Percentiles rank a stretch among this genome's conserved stretches.
Evolutionary conservation across 139 green algal species (phyloP).

Genomic region (Tetradesmus lagerheimii): DNA sequence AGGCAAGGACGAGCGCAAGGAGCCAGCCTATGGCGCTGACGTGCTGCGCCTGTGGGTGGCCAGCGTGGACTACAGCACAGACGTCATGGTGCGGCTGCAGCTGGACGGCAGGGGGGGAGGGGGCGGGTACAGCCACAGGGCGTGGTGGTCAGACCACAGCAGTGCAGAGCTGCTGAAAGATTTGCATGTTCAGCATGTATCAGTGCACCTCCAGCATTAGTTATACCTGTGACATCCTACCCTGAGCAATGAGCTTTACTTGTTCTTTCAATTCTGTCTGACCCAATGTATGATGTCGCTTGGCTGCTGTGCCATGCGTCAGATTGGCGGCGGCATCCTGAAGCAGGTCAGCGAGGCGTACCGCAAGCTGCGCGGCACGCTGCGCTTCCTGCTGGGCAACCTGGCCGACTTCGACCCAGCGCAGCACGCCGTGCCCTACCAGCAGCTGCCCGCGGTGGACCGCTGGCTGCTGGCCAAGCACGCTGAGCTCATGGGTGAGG

Average conservation of each 20-base stretch:
- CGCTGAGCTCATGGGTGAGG: constrained; percentile 65
- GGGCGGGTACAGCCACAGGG: too few species aligned
- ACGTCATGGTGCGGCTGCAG: constrained; percentile 88
- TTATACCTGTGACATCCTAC: not conserved
- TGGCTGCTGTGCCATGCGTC: not conserved
- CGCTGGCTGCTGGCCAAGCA: constrained; percentile 52
- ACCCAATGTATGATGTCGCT: not conserved
- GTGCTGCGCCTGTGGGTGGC: constrained; percentile 98
- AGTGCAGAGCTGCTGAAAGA: not conserved
- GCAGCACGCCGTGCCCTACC: constrained; percentile 56
- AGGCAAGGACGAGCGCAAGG: constrained; percentile 92
- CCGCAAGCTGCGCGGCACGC: constrained; percentile 89
- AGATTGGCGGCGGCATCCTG: constrained; percentile 85
- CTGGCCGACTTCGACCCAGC: constrained; percentile 86
- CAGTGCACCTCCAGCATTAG: not conserved
- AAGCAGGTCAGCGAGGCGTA: constrained; percentile 95
- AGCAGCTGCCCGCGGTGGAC: constrained; percentile 57
- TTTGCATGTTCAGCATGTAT: too few species aligned
- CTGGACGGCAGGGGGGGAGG: too few species aligned
- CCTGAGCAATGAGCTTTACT: not conserved
- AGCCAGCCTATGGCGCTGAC: constrained; percentile 93
- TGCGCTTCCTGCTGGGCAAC: constrained; percentile 98
- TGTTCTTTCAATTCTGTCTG: not conserved
- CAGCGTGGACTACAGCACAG: constrained; percentile 93
- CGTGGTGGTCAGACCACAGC: too few species aligned